Evolutionary conservation across 805 yeast genomes (phyloP).

Genomic region (Hanseniaspora mollemarum): DNA sequence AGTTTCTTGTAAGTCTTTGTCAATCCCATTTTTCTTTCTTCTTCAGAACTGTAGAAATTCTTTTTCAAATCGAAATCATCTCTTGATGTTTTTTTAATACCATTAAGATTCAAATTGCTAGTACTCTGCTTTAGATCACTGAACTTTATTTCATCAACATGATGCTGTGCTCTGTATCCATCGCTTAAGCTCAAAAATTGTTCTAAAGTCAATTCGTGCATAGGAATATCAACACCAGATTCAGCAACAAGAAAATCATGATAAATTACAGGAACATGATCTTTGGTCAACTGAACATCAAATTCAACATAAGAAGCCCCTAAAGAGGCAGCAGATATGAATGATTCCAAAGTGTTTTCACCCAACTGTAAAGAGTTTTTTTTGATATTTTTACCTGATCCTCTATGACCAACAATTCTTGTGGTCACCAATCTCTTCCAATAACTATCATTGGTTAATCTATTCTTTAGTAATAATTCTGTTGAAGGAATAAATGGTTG

Average conservation of each 20-base stretch:
- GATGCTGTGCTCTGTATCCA: slow-evolving; percentile 15
- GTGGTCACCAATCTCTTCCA: slow-evolving; percentile 86
- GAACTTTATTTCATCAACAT: not conserved
- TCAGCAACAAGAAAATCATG: slow-evolving; percentile 93
- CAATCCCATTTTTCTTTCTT: slow-evolving; percentile 56
- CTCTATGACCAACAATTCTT: slow-evolving; percentile 91
- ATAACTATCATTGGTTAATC: slow-evolving; percentile 55
- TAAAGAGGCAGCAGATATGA: slow-evolving; percentile 88
- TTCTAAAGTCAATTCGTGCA: slow-evolving; percentile 83
- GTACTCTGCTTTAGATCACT: not conserved
- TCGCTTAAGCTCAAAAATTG: slow-evolving; percentile 56
- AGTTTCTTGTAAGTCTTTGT: slow-evolving; percentile 81
- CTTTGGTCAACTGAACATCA: slow-evolving; percentile 91
- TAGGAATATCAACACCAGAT: slow-evolving; percentile 90
- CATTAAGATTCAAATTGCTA: not conserved
- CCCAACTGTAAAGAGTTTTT: slow-evolving; percentile 79
- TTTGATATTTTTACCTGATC: slow-evolving; percentile 76
- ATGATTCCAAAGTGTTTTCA: slow-evolving; percentile 88
- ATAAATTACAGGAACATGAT: slow-evolving; percentile 79
- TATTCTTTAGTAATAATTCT: slow-evolving; percentile 10
- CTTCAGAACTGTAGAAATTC: slow-evolving; percentile 14
- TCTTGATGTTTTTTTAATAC: not conserved
- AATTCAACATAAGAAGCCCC: slow-evolving; percentile 96
- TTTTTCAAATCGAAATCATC: slow-evolving; percentile 11
- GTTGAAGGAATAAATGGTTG: slow-evolving; percentile 21